These are phyloP conservation scores for Tylopilus orsonianus DNA, from an alignment of 1,284 basidiomycete species.

Conservation along the genomic window DNA sequence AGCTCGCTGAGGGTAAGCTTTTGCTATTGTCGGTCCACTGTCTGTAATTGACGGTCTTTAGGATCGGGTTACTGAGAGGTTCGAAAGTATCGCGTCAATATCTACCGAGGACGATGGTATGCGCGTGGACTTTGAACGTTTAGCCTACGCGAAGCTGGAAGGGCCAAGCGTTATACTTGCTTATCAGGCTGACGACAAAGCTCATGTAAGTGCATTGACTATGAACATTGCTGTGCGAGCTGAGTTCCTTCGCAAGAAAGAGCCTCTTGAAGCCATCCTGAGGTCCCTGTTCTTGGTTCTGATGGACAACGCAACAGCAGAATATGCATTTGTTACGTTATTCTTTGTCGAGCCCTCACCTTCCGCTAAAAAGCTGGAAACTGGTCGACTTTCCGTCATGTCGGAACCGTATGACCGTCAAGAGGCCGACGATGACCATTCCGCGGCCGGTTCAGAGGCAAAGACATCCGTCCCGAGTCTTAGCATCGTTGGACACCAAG, in stretches of 20 bases:
- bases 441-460: slow-evolving; percentile 43
- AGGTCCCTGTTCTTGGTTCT: slow-evolving; percentile 86
- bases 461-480: slow-evolving; percentile 19
- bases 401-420: slow-evolving; percentile 22
- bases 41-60: slow-evolving; percentile 28
- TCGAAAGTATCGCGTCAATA: slow-evolving; percentile 53
- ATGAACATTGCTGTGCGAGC: slow-evolving; percentile 1
- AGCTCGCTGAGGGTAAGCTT: slow-evolving; percentile 67
- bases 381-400: slow-evolving; percentile 36
- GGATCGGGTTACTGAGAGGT: slow-evolving; percentile 62
- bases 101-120: slow-evolving; percentile 42
- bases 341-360: slow-evolving; percentile 62
- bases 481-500: slow-evolving; percentile 9
- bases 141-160: slow-evolving; percentile 70
- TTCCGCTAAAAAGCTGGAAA: slow-evolving; percentile 38
- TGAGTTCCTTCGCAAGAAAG: slow-evolving; percentile 57
- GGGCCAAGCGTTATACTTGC: slow-evolving; percentile 79
- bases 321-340: slow-evolving; percentile 81
- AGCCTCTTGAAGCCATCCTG: slow-evolving; percentile 78
- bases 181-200: slow-evolving; percentile 85
- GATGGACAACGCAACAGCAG: slow-evolving; percentile 89
- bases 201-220: slow-evolving; percentile 55
- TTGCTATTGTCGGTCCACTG: neutral
- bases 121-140: slow-evolving; percentile 51
- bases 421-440: slow-evolving; percentile 30